These are phyloP conservation scores for Globisporangium paroecandrum DNA, from an alignment of 352 stramenopile species.

Conservation along the genomic window DNA sequence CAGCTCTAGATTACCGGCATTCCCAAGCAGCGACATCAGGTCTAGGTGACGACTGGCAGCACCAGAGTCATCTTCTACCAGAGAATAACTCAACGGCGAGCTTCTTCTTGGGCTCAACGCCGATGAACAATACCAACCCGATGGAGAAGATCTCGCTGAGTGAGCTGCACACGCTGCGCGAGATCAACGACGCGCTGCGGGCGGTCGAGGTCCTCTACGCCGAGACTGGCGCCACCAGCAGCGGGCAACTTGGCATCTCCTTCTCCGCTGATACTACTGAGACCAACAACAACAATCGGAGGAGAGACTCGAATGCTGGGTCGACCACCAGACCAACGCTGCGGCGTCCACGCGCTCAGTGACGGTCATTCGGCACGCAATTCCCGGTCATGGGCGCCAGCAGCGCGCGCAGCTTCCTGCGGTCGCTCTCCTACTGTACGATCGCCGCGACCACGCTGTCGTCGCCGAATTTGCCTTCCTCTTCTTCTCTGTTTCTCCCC, in stretches of 20 bases:
- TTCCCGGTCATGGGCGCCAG: constrained; percentile 20
- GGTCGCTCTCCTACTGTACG: constrained; percentile 41
- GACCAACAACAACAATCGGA: background rate
- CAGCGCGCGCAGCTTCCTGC: constrained; percentile 21
- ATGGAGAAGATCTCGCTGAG: constrained; percentile 36
- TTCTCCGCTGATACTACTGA: background rate
- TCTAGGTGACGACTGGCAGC: constrained; percentile 5
- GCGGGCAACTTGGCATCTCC: background rate
- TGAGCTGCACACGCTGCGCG: constrained; percentile 34
- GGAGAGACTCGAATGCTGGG: background rate
- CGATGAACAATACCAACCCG: constrained; percentile 7
- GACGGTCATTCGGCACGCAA: constrained; percentile 24
- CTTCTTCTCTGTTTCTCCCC: constrained; percentile 18
- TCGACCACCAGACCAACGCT: constrained; percentile 3
- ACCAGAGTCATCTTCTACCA: background rate
- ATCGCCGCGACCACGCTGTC: constrained; percentile 26
- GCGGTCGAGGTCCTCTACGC: constrained; percentile 40
- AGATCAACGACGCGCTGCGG: constrained; percentile 33
- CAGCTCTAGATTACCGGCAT: background rate
- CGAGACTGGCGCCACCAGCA: constrained; percentile 18
- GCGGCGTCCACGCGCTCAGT: background rate
- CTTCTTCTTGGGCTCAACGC: constrained; percentile 3
- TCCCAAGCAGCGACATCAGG: background rate
- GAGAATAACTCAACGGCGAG: background rate
- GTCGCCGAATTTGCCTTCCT: background rate